Base-by-base conservation (phyloP, 2,329 filamentous ascomycete species). In the Fusarium transvaalense region DNA sequence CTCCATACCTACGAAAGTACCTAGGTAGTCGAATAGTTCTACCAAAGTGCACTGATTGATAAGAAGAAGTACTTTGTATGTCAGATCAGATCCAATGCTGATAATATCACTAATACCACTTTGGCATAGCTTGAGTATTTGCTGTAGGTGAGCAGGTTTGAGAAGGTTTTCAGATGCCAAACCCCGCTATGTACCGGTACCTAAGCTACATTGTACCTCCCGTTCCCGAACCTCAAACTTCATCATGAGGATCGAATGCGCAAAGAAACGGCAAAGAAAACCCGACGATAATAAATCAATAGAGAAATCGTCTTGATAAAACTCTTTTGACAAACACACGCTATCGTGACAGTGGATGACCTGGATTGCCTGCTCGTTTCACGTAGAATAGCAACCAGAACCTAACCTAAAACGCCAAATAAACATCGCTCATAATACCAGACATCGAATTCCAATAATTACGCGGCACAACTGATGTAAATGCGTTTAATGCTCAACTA, bases 101-200 rank as follows among this genome's bases (percentile, higher is more conserved):
- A 21, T 21, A 46, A 34, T 23, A 19, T 27, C 48, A 29, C 60
- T 63, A 63, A 54, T 27, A 63, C 61, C 31, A 34, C 17, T 64
- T 64, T 32, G 60, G 61, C 19, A 42, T 64, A 45, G 61, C 29
- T 34, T 29, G 34, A n/a, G 6, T 17, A 15, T 42, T 62, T 27
- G 59, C 15, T 47, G 34, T 38, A 46, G 41, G 45, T 83, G 83
- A 83, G 83, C 79, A 78, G 69, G 65, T 85, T 85, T 85, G 83
- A 85, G 83, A 82, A 83, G 77, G 79, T 85, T 85, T 84, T 75
- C 72, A 57, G 53, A 10, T 74, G 51, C 41, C 45, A 19, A 46
- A 56, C 48, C 42, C 41, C 15, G 19, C 15, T 15, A 76, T 27
- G 80, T 82, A 82, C 74, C 59, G 58, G 67, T 82, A 82, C 80